Evolutionary conservation across 306 rosid genomes (phyloP).

Genomic region (Fragaria ananassa): DNA sequence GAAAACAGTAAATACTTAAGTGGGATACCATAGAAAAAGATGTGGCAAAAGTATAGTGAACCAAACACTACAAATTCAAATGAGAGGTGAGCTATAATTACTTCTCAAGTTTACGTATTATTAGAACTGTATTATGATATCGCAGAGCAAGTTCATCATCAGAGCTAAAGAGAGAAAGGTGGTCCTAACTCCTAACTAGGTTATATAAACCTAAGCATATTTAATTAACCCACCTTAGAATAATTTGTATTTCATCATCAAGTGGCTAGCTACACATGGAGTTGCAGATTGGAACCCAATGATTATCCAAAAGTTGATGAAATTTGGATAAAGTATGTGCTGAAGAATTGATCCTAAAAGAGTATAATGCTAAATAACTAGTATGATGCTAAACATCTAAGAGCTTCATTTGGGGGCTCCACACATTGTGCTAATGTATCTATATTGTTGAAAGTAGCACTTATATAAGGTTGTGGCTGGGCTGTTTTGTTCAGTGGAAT

Average conservation of each 20-base stretch:
- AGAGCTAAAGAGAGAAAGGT: conserved; percentile 1
- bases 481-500: conserved; percentile 21
- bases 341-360: background rate
- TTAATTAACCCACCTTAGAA: background rate
- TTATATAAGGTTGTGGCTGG: conserved; percentile 6
- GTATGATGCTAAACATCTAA: conserved; percentile 29
- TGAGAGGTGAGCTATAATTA: background rate
- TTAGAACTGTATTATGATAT: background rate
- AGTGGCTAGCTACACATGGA: background rate
- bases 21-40: background rate
- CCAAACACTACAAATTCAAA: background rate
- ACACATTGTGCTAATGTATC: conserved; percentile 11
- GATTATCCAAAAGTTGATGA: conserved; percentile 8
- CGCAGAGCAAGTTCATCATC: conserved; percentile 3
- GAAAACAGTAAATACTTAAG: conserved; percentile 16
- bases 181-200: background rate
- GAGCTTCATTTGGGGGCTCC: conserved; percentile 45
- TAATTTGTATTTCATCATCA: conserved; percentile 6
- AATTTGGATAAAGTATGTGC: background rate
- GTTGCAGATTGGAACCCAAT: background rate
- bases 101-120: background rate
- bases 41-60: background rate
- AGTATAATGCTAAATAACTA: conserved; percentile 1
- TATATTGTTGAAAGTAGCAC: conserved; percentile 23
- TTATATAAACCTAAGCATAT: background rate